Evolutionary conservation across 176 grass and related monocot genomes (phyloP).

Genomic region (Tuctoria greenei): DNA sequence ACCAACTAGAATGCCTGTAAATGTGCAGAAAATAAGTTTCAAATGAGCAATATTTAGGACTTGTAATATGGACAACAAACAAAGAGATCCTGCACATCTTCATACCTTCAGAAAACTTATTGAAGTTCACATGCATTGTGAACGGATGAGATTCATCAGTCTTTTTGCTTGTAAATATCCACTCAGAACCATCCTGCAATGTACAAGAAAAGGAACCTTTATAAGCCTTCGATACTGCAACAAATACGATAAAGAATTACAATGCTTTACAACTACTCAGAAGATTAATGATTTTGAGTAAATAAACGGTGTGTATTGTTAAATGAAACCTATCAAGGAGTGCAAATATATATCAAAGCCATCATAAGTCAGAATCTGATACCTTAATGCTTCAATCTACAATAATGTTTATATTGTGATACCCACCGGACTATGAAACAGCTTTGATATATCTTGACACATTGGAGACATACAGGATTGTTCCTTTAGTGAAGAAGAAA

Average conservation of each 20-base stretch:
- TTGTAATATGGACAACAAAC: conserved; percentile 12
- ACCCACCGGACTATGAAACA: not conserved
- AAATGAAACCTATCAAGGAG: conserved; percentile 3
- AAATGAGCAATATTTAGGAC: conserved; percentile 6
- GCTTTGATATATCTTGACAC: not conserved
- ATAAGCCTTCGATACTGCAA: not conserved
- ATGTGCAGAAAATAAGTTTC: conserved; percentile 12
- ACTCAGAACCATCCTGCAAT: conserved; percentile 58
- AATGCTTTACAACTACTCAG: too few relatives aligned
- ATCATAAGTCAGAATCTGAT: not conserved
- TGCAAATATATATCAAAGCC: not conserved
- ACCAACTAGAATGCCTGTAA: conserved; percentile 59
- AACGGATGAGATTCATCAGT: conserved; percentile 35
- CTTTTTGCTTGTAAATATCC: conserved; percentile 59
- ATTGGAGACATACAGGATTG: not conserved
- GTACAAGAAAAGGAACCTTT: conserved; percentile 8
- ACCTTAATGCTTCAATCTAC: not conserved
- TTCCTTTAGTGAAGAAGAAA: not conserved
- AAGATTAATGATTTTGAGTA: conserved; percentile 7
- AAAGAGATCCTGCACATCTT: not conserved
- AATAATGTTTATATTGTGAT: not conserved
- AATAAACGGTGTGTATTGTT: not conserved
- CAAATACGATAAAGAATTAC: not conserved
- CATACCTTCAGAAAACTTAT: conserved; percentile 55
- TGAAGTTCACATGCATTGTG: conserved; percentile 56